Percentiles rank a stretch among this genome's conserved stretches.
Conservation (phyloP, 192 early-diverging fungal genomes). For the Pilobolus umbonatus region DNA sequence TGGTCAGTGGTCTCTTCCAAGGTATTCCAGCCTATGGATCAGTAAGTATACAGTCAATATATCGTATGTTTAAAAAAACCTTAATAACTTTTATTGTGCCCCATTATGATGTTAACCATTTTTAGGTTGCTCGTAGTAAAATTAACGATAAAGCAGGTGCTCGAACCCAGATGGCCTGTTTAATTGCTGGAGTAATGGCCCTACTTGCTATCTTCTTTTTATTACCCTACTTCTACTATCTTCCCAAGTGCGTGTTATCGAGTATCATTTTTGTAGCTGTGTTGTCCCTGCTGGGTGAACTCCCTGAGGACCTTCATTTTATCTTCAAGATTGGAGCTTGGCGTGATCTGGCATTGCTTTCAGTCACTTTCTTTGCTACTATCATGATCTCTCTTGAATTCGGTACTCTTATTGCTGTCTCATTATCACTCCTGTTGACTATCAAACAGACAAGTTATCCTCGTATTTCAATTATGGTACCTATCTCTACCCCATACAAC, state of each 20-base stretch:
- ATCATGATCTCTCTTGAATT: slow-evolving; percentile 86
- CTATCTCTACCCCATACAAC: no score
- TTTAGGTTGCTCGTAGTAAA: slow-evolving; percentile 79
- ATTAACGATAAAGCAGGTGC: slow-evolving; percentile 94
- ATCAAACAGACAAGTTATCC: slow-evolving; percentile 89
- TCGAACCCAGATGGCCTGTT: slow-evolving; percentile 80
- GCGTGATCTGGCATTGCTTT: slow-evolving; percentile 77
- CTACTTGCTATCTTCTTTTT: slow-evolving; percentile 76
- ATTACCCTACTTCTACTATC: slow-evolving; percentile 54
- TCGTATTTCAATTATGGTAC: slow-evolving; percentile 71
- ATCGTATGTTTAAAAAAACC: no score
- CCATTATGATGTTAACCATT: not conserved
- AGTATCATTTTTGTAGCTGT: slow-evolving; percentile 85
- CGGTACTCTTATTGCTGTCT: slow-evolving; percentile 89
- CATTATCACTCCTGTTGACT: slow-evolving; percentile 82
- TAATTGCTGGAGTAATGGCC: slow-evolving; percentile 75
- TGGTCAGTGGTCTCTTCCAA: slow-evolving; percentile 73
- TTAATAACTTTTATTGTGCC: no score
- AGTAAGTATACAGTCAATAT: no score
- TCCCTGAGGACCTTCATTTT: slow-evolving; percentile 74
- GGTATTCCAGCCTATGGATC: slow-evolving; percentile 37
- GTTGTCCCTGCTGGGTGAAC: slow-evolving; percentile 67
- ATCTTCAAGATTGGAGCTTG: slow-evolving; percentile 74
- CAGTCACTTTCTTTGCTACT: slow-evolving; percentile 89
- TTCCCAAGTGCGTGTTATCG: slow-evolving; percentile 41